These are phyloP conservation scores for Backusella sp. DNA, from an alignment of 192 early-diverging fungal genomes.

Conservation along the genomic window DNA sequence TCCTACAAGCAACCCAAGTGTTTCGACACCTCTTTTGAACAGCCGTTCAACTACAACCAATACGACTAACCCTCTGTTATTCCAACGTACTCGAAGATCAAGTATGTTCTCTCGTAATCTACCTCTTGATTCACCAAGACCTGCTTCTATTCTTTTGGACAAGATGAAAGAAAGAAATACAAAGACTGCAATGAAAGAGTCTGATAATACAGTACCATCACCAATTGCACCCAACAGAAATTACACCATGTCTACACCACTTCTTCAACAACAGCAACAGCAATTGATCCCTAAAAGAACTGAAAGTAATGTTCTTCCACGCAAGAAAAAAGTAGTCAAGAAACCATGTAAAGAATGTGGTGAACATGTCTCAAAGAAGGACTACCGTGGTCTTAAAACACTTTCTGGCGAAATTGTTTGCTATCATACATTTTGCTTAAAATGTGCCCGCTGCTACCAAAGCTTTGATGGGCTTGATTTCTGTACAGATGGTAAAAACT, in stretches of 20 bases:
- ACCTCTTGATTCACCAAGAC: not conserved
- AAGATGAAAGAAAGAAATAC: not conserved
- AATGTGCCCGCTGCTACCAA: not conserved
- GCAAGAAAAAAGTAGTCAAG: constrained; percentile 2
- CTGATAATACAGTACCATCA: not conserved
- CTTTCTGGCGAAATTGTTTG: not conserved
- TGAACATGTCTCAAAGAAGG: constrained; percentile 8
- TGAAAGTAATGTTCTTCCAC: not conserved
- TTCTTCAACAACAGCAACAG: not conserved
- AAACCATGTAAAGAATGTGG: constrained; percentile 7
- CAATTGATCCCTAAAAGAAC: not conserved
- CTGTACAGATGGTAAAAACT: constrained; percentile 13
- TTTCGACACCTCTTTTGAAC: not conserved
- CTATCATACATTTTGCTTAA: constrained; percentile 9
- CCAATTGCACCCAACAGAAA: not conserved
- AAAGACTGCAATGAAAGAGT: not conserved
- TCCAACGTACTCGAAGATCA: constrained; percentile 1
- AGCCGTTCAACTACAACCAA: not conserved
- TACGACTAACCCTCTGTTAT: not conserved
- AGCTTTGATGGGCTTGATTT: constrained; percentile 5
- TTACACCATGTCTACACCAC: not conserved
- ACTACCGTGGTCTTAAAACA: constrained; percentile 6
- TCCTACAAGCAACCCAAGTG: not conserved
- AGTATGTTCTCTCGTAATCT: not conserved
- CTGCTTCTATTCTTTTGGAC: not conserved